These are phyloP conservation scores for Solanum pennellii DNA, from an alignment of 257 asterid species.

Conservation along the genomic window DNA sequence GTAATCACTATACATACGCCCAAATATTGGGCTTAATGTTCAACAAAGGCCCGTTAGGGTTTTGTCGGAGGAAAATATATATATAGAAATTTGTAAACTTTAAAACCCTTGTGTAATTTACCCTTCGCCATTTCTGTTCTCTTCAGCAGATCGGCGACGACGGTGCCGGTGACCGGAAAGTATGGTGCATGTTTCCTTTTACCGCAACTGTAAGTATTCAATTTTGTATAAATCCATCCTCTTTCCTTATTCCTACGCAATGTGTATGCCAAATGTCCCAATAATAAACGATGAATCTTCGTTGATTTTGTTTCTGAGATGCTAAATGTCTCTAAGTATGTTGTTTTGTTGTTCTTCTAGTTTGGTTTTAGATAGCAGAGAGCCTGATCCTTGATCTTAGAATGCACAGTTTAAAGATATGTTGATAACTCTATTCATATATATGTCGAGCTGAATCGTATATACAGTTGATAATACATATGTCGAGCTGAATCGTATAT, in stretches of 20 bases:
- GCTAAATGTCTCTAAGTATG: background rate
- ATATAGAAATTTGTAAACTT: background rate
- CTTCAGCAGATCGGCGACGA: background rate
- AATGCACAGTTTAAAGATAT: background rate
- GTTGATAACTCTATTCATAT: background rate
- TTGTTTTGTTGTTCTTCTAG: background rate
- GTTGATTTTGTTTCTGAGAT: background rate
- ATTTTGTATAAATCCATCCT: background rate
- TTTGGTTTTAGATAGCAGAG: background rate
- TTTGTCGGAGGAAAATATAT: background rate
- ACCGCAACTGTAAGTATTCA: background rate
- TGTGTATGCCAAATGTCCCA: too few relatives aligned
- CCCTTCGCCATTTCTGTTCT: background rate
- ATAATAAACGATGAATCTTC: background rate
- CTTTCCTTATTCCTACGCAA: background rate
- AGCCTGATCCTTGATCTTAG: background rate
- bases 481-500: background rate
- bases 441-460: background rate
- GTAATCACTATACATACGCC: too few relatives aligned
- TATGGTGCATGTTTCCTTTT: background rate
- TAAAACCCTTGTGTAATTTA: background rate
- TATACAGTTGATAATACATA: background rate
- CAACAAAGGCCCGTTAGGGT: background rate
- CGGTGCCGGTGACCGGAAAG: background rate
- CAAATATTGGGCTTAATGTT: background rate